These are phyloP conservation scores for Cyclotella atomus DNA, from an alignment of 108 stramenopile genomes.

Conservation along the genomic window DNA sequence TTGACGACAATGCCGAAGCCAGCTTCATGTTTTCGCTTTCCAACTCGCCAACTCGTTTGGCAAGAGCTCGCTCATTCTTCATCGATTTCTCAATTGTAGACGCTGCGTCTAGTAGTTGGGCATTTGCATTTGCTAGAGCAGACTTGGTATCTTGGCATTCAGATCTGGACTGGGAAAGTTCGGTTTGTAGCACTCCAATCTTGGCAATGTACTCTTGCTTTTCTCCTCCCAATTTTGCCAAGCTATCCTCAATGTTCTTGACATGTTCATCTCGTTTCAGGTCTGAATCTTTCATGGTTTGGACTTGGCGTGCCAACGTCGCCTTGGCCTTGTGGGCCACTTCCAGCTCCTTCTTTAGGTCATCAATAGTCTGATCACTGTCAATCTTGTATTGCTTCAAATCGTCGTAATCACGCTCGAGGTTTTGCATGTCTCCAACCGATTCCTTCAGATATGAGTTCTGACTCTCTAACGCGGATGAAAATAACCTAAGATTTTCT, in stretches of 20 bases:
- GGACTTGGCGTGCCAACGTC: neutral
- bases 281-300: constrained; percentile 2
- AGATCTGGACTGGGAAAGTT: neutral
- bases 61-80: neutral
- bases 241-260: constrained; percentile 1
- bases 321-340: neutral
- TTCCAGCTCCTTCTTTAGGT: neutral
- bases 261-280: constrained; percentile 1
- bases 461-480: constrained; percentile 1
- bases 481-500: neutral
- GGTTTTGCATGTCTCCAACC: neutral
- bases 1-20: neutral
- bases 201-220: constrained; percentile 1
- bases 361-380: neutral
- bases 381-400: neutral
- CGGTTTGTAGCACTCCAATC: constrained; percentile 10
- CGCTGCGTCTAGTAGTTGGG: neutral
- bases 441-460: constrained; percentile 7
- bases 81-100: neutral
- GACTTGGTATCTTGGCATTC: constrained; percentile 1
- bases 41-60: constrained; percentile 9
- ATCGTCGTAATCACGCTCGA: neutral
- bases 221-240: constrained; percentile 8
- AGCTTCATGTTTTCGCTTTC: constrained; percentile 12
- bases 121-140: neutral